These are phyloP conservation scores for Magnaporthiopsis rhizophila DNA, from an alignment of 2,329 filamentous ascomycete genomes.

Conservation along the genomic window DNA sequence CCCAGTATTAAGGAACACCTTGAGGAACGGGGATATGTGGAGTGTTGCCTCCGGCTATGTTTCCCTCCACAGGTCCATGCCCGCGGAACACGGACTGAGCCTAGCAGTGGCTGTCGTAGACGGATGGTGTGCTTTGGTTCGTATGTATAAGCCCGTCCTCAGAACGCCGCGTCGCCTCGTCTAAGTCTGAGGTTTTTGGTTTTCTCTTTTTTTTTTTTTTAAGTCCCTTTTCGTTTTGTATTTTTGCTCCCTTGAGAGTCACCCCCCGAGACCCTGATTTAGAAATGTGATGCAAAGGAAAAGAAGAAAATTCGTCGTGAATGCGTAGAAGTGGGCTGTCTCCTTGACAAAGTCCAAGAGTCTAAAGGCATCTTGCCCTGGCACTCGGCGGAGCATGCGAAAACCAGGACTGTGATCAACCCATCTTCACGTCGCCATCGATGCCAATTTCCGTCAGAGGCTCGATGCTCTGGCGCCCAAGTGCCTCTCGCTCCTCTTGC, in stretches of 20 bases:
- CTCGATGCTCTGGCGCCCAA: slow-evolving; percentile 9
- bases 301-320: background rate
- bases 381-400: no score
- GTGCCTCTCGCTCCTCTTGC: slow-evolving; percentile 22
- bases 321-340: background rate
- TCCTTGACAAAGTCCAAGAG: no score
- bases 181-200: background rate
- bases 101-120: background rate
- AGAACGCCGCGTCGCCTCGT: background rate
- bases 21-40: background rate
- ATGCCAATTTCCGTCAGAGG: slow-evolving; percentile 7
- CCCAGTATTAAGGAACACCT: background rate
- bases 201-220: background rate
- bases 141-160: background rate
- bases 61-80: background rate
- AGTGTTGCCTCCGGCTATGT: no score
- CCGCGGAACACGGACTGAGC: background rate
- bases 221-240: background rate
- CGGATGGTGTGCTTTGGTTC: background rate
- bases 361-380: no score
- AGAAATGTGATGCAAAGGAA: background rate
- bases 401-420: background rate
- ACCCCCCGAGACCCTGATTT: background rate
- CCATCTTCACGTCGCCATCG: slow-evolving; percentile 14
- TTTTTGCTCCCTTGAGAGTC: no score